Base-by-base conservation (phyloP, 2,329 filamentous ascomycete genomes). In the Cryphonectria naterciae region DNA sequence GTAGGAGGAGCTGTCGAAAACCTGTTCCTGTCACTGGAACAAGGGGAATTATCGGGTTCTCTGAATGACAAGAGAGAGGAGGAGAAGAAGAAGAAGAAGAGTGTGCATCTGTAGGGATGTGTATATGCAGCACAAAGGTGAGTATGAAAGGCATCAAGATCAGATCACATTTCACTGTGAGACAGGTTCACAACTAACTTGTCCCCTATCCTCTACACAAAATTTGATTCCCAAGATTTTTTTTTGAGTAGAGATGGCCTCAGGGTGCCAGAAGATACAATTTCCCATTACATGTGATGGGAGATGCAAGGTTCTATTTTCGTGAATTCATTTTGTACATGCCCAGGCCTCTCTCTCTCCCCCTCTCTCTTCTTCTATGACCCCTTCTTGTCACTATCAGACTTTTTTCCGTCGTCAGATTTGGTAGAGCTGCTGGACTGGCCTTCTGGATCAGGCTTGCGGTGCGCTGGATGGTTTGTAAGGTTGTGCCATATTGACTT, bases 401-500 rank as follows among this genome's bases (percentile, higher is more conserved):
- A 5, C 22, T 43, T 68, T 63, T 77, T 74, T 52, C 73, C 54
- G 35, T 74, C 49, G 7, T 72, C 62, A 11, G 65, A n/a, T 35
- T 66, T 70, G 13, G 54, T 46, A 1, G 64, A 60, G n/a, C 49
- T 41, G 75, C 41, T 67, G 65, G 28, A 13, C 19, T 43, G n/a
- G 61, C 61, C 70, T 25, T 79, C 73, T 32, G 75, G 74, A 13
- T 79, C 78, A 6, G 76, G 70, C 28, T 83, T 81, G 72, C 85
- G 82, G 74, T 89, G 87, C 7, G 84, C 85, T 0, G 87, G 85
- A 76, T 96, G 89, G 76, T 94, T 93, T n/a, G 92, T 97, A 69
- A 98, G 82, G 74, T 91, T 94, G 79, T 98, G 93, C 95, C 95
- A 98, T 74, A 97, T 90, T 58, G 91, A 94, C 84, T 96, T 98